Evolutionary conservation across 2,329 filamentous ascomycete species (phyloP), one percentile per base, ranked within the genome.

Genomic region (Ceratocystis eucalypticola): DNA sequence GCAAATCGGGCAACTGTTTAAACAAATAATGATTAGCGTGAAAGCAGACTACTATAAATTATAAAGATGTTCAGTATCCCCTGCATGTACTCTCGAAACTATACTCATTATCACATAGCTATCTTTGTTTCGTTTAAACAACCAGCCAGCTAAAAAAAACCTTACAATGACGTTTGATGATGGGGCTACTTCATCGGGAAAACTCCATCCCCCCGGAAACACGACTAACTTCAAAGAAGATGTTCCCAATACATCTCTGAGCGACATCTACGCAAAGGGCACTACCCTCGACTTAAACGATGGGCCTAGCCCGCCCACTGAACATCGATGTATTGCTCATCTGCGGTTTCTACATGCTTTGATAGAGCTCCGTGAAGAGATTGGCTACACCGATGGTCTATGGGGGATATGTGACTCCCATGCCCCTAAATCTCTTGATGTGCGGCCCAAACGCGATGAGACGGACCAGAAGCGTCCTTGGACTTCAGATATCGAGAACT

Each of bases 301-400:
- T 45, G 46, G 44, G 2, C 22, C 68, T 30, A 41, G 59, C 20
- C 33, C 48, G 10, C 69, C 69, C 22, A 66, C 45, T 12, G 50
- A 68, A 28, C 80, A 86, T 68, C 80, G 84, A 53, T 89, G 87
- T 69, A 80, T 89, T 25, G 86, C 84, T 0, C 89, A 94, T 73
- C 79, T 93, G 33, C 90, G 89, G 73, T 77, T 93, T 0, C 78
- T 93, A 1, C 82, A 84, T 64, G 82, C 85, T 8, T 80, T 93
- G 66, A 82, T 88, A 69, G 79, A 79, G 44, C 75, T 93, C 65
- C 87, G 86, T 69, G 84, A 89, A 67, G 80, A 83, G 20, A 75
- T 91, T 20, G 86, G 85, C 5, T 85, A 83, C 65, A 82, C 76
- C 0, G 84, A 91, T 70, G 85, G 85, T 0, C 76, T 91, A 1